Conservation (phyloP, 108 stramenopile genomes). For the Nitzschia sp. region DNA sequence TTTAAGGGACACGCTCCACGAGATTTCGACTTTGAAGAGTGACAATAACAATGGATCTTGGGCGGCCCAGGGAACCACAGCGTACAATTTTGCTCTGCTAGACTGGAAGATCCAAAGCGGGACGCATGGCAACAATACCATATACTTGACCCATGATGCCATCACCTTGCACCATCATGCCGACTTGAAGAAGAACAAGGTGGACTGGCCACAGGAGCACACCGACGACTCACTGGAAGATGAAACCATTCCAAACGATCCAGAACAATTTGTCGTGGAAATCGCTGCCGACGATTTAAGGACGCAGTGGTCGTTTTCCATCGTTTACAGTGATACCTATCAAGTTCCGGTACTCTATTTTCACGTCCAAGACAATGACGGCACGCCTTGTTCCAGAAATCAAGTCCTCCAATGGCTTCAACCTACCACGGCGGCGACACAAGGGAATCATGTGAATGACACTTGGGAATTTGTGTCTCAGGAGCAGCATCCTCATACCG, state of each 20-base stretch:
- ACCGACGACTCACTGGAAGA: constrained; percentile 15
- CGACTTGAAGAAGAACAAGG: background rate
- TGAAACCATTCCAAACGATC: constrained; percentile 15
- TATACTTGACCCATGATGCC: background rate
- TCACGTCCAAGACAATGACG: constrained; percentile 37
- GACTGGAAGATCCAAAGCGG: background rate
- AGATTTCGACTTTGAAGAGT: background rate
- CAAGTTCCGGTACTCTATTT: constrained; percentile 76
- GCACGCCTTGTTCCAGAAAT: constrained; percentile 35
- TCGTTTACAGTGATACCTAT: constrained; percentile 66
- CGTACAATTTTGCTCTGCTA: background rate
- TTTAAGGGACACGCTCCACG: background rate
- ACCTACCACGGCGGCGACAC: background rate
- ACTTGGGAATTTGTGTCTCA: constrained; percentile 79
- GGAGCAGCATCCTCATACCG: constrained; percentile 71
- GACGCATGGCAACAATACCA: background rate
- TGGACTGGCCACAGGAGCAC: background rate
- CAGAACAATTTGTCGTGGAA: background rate
- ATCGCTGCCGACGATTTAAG: background rate
- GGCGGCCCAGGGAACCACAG: background rate
- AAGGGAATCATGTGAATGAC: background rate
- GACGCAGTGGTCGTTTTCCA: constrained; percentile 58
- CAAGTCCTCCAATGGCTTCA: constrained; percentile 38
- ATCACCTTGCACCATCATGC: background rate
- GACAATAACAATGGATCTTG: background rate